Evolutionary conservation across 1,139 yeast genomes (phyloP).

Genomic region (Kodamaea suecica): DNA sequence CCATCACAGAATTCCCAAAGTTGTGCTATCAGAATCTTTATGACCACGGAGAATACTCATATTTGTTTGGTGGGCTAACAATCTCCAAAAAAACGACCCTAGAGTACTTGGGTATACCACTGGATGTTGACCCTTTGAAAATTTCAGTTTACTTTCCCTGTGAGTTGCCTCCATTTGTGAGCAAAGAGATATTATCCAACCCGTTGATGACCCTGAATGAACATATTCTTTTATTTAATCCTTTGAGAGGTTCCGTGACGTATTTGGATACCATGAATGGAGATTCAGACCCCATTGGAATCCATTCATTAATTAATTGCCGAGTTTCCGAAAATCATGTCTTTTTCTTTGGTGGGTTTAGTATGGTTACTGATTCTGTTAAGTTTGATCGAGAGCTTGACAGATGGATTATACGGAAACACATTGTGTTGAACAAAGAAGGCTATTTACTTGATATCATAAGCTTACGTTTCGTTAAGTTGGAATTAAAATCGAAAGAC

Average conservation of each 20-base stretch:
- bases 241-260: conserved; percentile 33
- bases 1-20: conserved; percentile 21
- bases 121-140: conserved; percentile 25
- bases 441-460: conserved; percentile 38
- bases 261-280: conserved; percentile 26
- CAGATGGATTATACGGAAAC: conserved; percentile 39
- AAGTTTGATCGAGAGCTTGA: conserved; percentile 23
- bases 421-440: conserved; percentile 30
- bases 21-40: conserved; percentile 36
- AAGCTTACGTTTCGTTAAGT: conserved; percentile 31
- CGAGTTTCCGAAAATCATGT: conserved; percentile 35
- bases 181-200: conserved; percentile 31
- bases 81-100: conserved; percentile 21
- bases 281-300: conserved; percentile 26
- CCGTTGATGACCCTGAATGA: conserved; percentile 34
- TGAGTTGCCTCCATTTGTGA: conserved; percentile 41
- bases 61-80: conserved; percentile 39
- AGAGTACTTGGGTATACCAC: conserved; percentile 36
- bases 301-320: conserved; percentile 29
- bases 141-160: conserved; percentile 41
- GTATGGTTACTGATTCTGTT: conserved; percentile 24
- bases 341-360: conserved; percentile 45
- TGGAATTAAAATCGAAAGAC: conserved; percentile 22
- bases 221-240: conserved; percentile 29
- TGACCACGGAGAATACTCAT: conserved; percentile 32